A percentile compares a stretch with the other conserved stretches of the same genome.
Conservation (phyloP, 768 basidiomycete species). For the Calocybe indica region DNA sequence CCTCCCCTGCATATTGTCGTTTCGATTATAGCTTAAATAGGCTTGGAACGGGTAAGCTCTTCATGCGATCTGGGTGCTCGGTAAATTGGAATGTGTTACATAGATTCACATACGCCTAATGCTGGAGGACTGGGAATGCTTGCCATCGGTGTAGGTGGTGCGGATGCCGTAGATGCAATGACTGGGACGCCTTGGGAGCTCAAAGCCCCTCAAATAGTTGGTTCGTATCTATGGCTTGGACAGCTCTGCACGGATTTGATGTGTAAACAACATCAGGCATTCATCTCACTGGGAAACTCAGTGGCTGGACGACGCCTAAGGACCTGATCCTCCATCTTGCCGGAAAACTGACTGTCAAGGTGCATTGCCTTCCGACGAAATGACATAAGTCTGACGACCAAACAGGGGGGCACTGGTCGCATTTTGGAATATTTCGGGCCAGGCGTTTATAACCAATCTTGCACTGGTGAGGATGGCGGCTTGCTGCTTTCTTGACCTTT, state of each 20-base stretch:
- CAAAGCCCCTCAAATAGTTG: slow-evolving; percentile 82
- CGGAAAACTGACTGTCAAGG: slow-evolving; percentile 89
- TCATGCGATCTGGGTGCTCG: not conserved
- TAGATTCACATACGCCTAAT: slow-evolving; percentile 97
- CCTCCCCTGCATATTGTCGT: slow-evolving; percentile 3
- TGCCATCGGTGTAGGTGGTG: slow-evolving; percentile 98
- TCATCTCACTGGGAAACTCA: slow-evolving; percentile 81
- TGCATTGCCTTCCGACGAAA: slow-evolving; percentile 22
- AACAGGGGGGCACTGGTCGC: slow-evolving; percentile 89
- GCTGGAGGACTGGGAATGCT: slow-evolving; percentile 95
- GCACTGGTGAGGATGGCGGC: slow-evolving; percentile 58
- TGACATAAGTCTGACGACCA: not conserved
- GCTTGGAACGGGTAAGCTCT: slow-evolving; percentile 68
- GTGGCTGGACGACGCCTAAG: slow-evolving; percentile 92
- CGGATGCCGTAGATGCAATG: slow-evolving; percentile 97
- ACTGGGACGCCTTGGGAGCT: slow-evolving; percentile 98
- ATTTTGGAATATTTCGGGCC: slow-evolving; percentile 97
- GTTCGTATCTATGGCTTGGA: slow-evolving; percentile 30
- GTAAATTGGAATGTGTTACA: slow-evolving; percentile 4
- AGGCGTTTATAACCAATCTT: slow-evolving; percentile 84
- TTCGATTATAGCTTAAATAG: slow-evolving; percentile 25
- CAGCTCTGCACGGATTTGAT: not conserved
- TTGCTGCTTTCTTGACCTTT: not conserved
- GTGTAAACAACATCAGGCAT: slow-evolving; percentile 53
- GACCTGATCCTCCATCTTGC: slow-evolving; percentile 94